A percentile compares a stretch with the other conserved stretches of the same genome.
Conservation (phyloP, 148 eudicot genomes). For the Nyssa sinensis region DNA sequence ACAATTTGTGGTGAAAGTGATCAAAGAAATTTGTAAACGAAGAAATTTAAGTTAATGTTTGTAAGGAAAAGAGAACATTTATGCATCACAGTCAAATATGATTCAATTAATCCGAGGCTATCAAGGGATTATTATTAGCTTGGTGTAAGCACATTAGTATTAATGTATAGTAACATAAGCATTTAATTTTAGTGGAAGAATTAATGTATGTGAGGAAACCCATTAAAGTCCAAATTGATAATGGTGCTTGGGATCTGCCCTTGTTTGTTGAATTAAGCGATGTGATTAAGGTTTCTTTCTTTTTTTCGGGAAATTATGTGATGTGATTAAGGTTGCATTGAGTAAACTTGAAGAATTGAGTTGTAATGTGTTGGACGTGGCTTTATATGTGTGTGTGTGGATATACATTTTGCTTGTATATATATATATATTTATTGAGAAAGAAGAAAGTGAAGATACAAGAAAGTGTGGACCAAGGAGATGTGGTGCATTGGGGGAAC, state of each 20-base stretch:
- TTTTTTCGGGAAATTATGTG: too few relatives aligned
- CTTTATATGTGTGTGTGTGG: neutral
- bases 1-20: neutral
- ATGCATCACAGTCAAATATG: too few relatives aligned
- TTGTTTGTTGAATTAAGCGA: neutral
- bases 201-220: neutral
- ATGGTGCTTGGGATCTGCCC: neutral
- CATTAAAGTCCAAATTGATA: neutral
- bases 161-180: neutral
- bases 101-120: too few relatives aligned
- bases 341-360: neutral
- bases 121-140: too few relatives aligned
- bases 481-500: constrained; percentile 24
- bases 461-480: constrained; percentile 24
- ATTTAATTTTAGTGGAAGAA: neutral
- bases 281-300: neutral
- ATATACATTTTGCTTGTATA: neutral
- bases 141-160: neutral
- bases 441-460: neutral
- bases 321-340: neutral
- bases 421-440: too few relatives aligned
- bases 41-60: neutral
- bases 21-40: neutral
- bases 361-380: neutral
- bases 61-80: neutral